Percentiles rank a stretch among this genome's conserved stretches.
These are phyloP conservation scores for Arachis monticola DNA, from an alignment of 331 rosid species.

Conservation along the genomic window DNA sequence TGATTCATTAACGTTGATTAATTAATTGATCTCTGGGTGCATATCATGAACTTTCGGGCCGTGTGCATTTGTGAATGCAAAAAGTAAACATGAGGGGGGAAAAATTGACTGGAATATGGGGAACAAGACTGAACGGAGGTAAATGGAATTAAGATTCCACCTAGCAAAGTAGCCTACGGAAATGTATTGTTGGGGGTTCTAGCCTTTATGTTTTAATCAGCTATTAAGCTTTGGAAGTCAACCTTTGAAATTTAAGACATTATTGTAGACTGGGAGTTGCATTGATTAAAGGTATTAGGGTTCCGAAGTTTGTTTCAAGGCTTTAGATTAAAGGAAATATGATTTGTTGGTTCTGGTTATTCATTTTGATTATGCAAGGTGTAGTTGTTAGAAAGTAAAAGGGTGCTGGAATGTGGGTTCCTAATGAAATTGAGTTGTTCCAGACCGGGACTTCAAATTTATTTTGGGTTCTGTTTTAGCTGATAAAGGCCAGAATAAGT, in stretches of 20 bases:
- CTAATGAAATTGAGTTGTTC: neutral
- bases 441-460: neutral
- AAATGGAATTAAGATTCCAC: neutral
- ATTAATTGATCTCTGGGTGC: conserved; percentile 18
- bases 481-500: neutral
- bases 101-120: conserved; percentile 1
- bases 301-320: conserved; percentile 14
- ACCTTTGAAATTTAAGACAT: conserved; percentile 32
- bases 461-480: conserved; percentile 8
- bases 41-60: neutral
- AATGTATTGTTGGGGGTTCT: neutral
- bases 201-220: neutral
- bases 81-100: neutral
- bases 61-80: conserved; percentile 33
- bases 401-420: conserved; percentile 11
- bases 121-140: conserved; percentile 26
- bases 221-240: conserved; percentile 25
- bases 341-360: conserved; percentile 20
- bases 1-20: neutral
- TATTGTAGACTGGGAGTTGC: neutral
- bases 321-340: neutral
- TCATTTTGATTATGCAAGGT: conserved; percentile 5
- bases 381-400: neutral
- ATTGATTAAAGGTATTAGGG: conserved; percentile 5
- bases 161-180: neutral